Conservation (phyloP, 2,329 filamentous ascomycete species). For the Scedosporium minutisporum region DNA sequence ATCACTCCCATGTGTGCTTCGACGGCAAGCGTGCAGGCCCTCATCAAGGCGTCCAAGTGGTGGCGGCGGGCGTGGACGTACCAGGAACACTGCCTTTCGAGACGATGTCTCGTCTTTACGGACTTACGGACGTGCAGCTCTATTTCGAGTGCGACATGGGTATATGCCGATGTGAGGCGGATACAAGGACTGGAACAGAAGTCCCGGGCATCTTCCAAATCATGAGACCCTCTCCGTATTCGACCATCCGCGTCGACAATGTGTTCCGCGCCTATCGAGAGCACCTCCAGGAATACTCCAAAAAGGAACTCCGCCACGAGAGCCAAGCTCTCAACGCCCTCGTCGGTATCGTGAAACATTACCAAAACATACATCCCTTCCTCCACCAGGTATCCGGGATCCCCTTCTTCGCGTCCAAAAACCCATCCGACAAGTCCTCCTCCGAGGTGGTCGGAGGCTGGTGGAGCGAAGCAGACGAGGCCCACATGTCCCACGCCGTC, state of each 20-base stretch:
- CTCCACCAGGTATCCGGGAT: conserved; percentile 1
- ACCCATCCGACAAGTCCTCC: background rate
- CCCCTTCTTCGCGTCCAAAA: background rate
- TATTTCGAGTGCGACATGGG: conserved; percentile 14
- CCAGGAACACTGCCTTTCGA: conserved; percentile 11
- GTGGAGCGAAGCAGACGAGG: background rate
- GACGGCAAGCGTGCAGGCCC: background rate
- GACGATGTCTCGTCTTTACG: conserved; percentile 14
- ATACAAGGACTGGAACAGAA: background rate
- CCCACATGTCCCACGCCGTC: background rate
- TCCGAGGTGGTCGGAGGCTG: background rate
- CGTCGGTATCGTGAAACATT: conserved; percentile 1
- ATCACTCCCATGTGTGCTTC: background rate
- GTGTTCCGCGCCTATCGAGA: background rate
- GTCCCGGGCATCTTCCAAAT: background rate
- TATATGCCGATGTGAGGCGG: background rate
- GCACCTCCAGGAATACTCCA: background rate
- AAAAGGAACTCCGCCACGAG: background rate
- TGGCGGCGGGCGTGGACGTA: conserved; percentile 11
- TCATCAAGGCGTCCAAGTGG: conserved; percentile 8
- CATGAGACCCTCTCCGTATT: background rate
- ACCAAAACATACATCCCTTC: background rate
- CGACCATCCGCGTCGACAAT: background rate
- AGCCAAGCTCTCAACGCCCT: conserved; percentile 1
- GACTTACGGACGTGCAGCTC: conserved; percentile 14